Evolutionary conservation across 2,329 filamentous ascomycete genomes (phyloP).

Genomic region (Epichloe festucae): DNA sequence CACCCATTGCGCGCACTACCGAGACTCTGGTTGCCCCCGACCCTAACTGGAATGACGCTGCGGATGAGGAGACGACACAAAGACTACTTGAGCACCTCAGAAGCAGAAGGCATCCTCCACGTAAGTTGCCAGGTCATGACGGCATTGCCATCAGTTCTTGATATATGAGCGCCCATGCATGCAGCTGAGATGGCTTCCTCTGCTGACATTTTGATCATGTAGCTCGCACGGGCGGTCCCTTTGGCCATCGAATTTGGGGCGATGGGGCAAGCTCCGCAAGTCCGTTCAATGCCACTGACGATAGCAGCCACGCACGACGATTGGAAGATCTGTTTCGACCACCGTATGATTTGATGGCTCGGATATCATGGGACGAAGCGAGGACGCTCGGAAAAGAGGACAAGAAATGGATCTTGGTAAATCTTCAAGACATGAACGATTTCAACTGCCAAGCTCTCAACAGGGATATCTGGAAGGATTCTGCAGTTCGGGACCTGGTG

Average conservation of each 20-base stretch:
- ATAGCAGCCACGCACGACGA: conserved; percentile 56
- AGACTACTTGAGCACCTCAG: conserved; percentile 55
- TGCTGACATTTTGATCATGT: neutral
- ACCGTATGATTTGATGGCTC: conserved; percentile 78
- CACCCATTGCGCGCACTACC: conserved; percentile 80
- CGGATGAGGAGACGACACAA: conserved; percentile 39
- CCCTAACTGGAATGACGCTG: conserved; percentile 28
- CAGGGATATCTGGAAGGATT: conserved; percentile 89
- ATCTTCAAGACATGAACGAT: conserved; percentile 84
- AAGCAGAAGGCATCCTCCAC: conserved; percentile 22
- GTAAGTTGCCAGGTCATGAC: conserved; percentile 15
- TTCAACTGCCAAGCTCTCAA: conserved; percentile 94
- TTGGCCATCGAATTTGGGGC: conserved; percentile 28
- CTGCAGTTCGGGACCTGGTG: conserved; percentile 63
- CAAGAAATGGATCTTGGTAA: conserved; percentile 91
- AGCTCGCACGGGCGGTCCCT: conserved; percentile 19
- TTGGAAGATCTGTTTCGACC: conserved; percentile 88
- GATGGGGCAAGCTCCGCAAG: conserved; percentile 11
- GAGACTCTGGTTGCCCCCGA: conserved; percentile 76
- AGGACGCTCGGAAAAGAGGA: conserved; percentile 74
- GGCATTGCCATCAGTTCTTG: neutral
- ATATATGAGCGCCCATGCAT: neutral
- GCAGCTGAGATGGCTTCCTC: neutral
- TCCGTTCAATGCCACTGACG: conserved; percentile 23
- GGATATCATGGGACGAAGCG: conserved; percentile 69